phyloP scores from a whole-genome alignment of 108 stramenopile genomes.

The Skeletonema tropicum region DNA sequence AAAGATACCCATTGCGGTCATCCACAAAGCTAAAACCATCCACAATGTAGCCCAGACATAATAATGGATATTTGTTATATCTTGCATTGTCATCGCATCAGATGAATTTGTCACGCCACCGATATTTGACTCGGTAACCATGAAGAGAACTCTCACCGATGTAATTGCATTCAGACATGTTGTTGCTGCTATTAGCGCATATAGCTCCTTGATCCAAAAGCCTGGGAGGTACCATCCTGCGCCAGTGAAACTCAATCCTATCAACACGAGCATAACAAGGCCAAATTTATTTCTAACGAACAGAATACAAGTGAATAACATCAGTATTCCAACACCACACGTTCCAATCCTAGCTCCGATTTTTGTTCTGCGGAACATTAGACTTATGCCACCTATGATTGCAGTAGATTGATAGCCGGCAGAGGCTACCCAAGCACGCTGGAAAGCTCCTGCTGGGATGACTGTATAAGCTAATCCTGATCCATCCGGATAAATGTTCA shows the following conservation, averaged over 20 bases:
- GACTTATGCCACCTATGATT: slow-evolving; percentile 55
- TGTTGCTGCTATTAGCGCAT: slow-evolving; percentile 40
- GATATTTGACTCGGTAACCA: slow-evolving; percentile 34
- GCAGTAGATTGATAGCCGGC: slow-evolving; percentile 70
- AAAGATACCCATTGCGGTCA: slow-evolving; percentile 35
- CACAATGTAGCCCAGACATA: slow-evolving; percentile 22
- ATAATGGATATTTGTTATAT: slow-evolving; percentile 35
- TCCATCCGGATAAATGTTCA: slow-evolving; percentile 63
- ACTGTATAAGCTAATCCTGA: slow-evolving; percentile 59
- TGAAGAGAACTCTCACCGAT: slow-evolving; percentile 24
- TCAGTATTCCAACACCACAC: slow-evolving; percentile 47
- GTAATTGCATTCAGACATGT: slow-evolving; percentile 42
- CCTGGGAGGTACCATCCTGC: slow-evolving; percentile 22
- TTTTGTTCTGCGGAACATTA: slow-evolving; percentile 60
- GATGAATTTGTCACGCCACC: slow-evolving; percentile 31
- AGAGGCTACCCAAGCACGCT: slow-evolving; percentile 52
- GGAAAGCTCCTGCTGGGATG: slow-evolving; percentile 27
- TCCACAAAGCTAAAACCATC: slow-evolving; percentile 36
- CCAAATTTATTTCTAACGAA: slow-evolving; percentile 64
- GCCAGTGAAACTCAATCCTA: slow-evolving; percentile 20
- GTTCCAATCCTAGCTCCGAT: slow-evolving; percentile 58
- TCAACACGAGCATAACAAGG: slow-evolving; percentile 34
- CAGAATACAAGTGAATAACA: slow-evolving; percentile 53
- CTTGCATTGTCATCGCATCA: slow-evolving; percentile 40
- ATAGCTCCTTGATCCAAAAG: slow-evolving; percentile 36